phyloP scores from a whole-genome alignment of 2,329 filamentous ascomycete species.

The Diaporthe longicolla region DNA sequence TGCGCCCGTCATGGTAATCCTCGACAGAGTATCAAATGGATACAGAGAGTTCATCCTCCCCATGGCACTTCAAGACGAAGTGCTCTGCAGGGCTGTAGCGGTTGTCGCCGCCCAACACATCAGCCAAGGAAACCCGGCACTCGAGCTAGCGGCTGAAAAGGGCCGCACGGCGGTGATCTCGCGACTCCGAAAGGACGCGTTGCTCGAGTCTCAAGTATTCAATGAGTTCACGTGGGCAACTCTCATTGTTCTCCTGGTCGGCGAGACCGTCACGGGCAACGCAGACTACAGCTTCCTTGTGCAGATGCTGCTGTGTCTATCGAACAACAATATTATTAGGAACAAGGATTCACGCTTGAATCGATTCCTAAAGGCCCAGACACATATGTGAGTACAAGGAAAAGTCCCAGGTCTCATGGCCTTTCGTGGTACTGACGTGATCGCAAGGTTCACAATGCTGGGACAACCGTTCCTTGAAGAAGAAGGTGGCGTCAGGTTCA shows the following conservation, averaged over 20 bases:
- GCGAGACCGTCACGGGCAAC: constrained; percentile 17
- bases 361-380: neutral
- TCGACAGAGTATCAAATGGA: constrained; percentile 19
- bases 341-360: constrained; percentile 3
- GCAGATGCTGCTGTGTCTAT: constrained; percentile 13
- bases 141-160: constrained; percentile 7
- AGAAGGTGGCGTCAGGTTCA: neutral
- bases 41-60: constrained; percentile 21
- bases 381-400: neutral
- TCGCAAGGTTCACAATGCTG: constrained; percentile 12
- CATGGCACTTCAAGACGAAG: constrained; percentile 21
- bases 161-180: constrained; percentile 19
- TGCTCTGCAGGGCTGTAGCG: constrained; percentile 3
- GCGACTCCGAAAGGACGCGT: neutral
- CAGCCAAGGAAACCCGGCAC: constrained; percentile 4
- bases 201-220: constrained; percentile 6
- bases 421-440: neutral
- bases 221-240: constrained; percentile 23
- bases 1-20: constrained; percentile 15
- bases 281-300: constrained; percentile 20
- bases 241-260: constrained; percentile 6
- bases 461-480: constrained; percentile 11
- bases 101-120: constrained; percentile 24
- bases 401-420: fast-evolving
- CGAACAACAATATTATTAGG: neutral